Base-by-base conservation (phyloP, 768 basidiomycete genomes). In the Multifurca ochricompacta region DNA sequence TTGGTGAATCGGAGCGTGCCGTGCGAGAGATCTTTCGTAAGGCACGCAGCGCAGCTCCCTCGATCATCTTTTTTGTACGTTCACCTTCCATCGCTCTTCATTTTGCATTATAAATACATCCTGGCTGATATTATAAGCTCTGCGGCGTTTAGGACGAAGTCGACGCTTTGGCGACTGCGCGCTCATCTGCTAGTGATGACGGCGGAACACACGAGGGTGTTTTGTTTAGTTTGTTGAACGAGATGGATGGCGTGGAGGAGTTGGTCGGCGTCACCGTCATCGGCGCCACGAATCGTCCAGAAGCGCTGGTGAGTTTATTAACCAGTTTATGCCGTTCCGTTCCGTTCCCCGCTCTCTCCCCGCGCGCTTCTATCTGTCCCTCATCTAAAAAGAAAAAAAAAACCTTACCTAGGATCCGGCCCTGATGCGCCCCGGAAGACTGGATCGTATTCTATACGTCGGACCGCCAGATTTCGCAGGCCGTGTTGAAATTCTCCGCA, bases 191-290 rank as follows among this genome's bases (percentile, higher is more conserved):
- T 41, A 16, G 25, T 28, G 67, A 65, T 6, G 78, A 81, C 14
- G 70, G 71, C 2, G 82, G 82, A 37, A 68, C 72, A 0, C 87
- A 92, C 62, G 87, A 91, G 61, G 93, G 96, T 7, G 91, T 97
- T 11, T 76, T 99, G 7, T 94, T 94, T 1, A 95, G 84, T 56
- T 74, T 99, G 11, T 67, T 99, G 52, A 98, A 95, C 65, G 96
- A 99, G 66, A 98, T 98, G 92, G 96, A 98, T 65, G 96, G 96
- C 18, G 88, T 98, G 0, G 91, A 97, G 69, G 92, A 95, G 69
- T 74, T 98, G 18, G 74, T 87, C 16, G 93, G 94, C 0, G 96
- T 99, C n/a, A 94, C 91, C 0, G 81, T 97, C 31, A 80, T 99
- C 9, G 96, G 92, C 1, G 96, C 96, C 0, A 99, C 96, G 11